Base-by-base conservation (phyloP, 2,329 filamentous ascomycete genomes). In the Exophiala bonariae region DNA sequence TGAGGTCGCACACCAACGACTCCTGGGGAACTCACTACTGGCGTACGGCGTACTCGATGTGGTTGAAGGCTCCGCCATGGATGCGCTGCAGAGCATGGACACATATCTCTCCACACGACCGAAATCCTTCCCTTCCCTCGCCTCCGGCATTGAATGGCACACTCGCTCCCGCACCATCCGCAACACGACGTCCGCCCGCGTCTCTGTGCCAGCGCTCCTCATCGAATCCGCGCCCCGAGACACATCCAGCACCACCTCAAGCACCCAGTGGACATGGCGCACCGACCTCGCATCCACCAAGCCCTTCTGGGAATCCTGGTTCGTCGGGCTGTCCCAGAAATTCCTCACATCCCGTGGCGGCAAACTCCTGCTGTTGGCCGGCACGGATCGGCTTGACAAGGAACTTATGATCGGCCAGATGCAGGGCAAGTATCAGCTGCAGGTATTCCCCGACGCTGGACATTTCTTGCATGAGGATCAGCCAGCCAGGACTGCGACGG, bases 381-480 rank as follows among this genome's bases (percentile, higher is more conserved):
- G 91, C 14, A 96, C 91, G 9, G 92, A 96, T 70, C 78, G 91
- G 39, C 67, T 96, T 47, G 91, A 96, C 65, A 95, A 88, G 56
- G 91, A 95, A 63, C 71, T 96, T 61, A 96, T 89, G 67, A 96
- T 96, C 66, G 91, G 91, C 13, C 91, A 96, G 70, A 96, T 96
- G 91, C 91, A 96, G 75, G 91, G 91, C 4, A 97, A 97, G 76
- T 99, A 97, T 64, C 90, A 95, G 47, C 74, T 99, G 36, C 88
- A 96, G 59, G 91, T 99, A 5, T 87, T 97, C 60, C 91, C 93
- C 1, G 89, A 96, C 64, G 90, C 93, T 1, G 93, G 93, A 0
- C 93, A 99, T 66, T 99, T 99, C 62, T 83, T 99, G 46, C 93
- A 99, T 57, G 93, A 99, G 67, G 93, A 99, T 66, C 79, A 92